Percentiles rank a stretch among this genome's conserved stretches.
These are phyloP conservation scores for Vanrija pseudolonga DNA, from an alignment of 1,284 basidiomycete species.

Conservation along the genomic window DNA sequence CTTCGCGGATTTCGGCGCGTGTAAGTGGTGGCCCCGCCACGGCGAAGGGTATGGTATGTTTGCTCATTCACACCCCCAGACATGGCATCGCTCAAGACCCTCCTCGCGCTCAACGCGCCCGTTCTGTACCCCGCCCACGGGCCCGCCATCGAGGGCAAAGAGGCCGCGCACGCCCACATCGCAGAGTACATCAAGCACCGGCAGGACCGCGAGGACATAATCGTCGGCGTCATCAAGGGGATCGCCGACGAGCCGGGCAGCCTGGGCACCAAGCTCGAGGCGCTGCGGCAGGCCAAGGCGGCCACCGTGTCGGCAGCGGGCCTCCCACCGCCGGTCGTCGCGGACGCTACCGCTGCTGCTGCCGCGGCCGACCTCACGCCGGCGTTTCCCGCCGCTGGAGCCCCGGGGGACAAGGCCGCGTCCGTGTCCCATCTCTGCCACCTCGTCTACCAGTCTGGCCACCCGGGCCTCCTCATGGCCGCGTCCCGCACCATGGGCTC, in stretches of 20 bases:
- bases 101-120: conserved; percentile 37
- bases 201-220: conserved; percentile 73
- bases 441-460: conserved; percentile 34
- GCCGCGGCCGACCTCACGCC: conserved; percentile 1
- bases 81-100: conserved; percentile 38
- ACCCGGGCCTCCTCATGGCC: conserved; percentile 33
- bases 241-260: conserved; percentile 6
- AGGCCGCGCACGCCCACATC: conserved; percentile 52
- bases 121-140: conserved; percentile 86
- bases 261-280: conserved; percentile 15
- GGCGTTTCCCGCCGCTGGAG: conserved; percentile 1
- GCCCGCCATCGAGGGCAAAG: conserved; percentile 56
- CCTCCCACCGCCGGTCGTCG: conserved; percentile 2
- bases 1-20: conserved; percentile 77
- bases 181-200: conserved; percentile 75
- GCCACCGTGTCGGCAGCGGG: conserved; percentile 1
- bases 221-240: conserved; percentile 45
- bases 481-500: conserved; percentile 25
- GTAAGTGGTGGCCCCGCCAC: conserved; percentile 52
- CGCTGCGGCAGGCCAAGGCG: conserved; percentile 11
- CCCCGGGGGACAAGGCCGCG: conserved; percentile 4
- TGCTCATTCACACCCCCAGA: conserved; percentile 29
- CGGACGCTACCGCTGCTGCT: not conserved
- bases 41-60: too few species aligned
- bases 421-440: conserved; percentile 28